Evolutionary conservation across 2,329 filamentous ascomycete genomes (phyloP).

Genomic region (Sarocladium kiliense): DNA sequence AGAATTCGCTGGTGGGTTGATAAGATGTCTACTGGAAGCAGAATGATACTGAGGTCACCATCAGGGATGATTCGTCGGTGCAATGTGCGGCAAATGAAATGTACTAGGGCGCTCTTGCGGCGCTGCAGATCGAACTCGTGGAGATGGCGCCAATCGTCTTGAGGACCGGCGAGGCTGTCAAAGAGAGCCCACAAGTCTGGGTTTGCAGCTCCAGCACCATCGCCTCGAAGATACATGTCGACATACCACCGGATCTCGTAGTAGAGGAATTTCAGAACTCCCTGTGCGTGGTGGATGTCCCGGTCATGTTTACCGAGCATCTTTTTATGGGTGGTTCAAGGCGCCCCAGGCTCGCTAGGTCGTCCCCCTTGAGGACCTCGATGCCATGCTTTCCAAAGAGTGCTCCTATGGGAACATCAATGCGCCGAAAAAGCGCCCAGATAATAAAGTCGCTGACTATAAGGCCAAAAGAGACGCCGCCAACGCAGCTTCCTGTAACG

Average conservation of each 20-base stretch:
- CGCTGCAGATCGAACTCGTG: neutral
- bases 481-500: neutral
- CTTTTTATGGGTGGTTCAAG: too few species aligned
- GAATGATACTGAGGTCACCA: neutral
- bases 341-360: neutral
- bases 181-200: neutral
- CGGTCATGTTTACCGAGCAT: neutral
- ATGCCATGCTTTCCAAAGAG: neutral
- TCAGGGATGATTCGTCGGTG: neutral
- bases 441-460: neutral
- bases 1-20: constrained; percentile 1
- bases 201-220: neutral
- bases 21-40: neutral
- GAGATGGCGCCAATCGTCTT: neutral
- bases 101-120: neutral
- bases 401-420: neutral
- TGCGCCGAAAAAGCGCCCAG: neutral
- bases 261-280: neutral
- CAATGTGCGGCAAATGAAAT: neutral
- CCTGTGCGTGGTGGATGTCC: neutral
- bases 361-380: neutral
- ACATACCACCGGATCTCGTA: neutral
- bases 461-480: neutral
- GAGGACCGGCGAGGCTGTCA: neutral
- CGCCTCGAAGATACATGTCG: neutral